phyloP scores from a whole-genome alignment of 768 basidiomycete genomes.

The Lactifluus echinatus region DNA sequence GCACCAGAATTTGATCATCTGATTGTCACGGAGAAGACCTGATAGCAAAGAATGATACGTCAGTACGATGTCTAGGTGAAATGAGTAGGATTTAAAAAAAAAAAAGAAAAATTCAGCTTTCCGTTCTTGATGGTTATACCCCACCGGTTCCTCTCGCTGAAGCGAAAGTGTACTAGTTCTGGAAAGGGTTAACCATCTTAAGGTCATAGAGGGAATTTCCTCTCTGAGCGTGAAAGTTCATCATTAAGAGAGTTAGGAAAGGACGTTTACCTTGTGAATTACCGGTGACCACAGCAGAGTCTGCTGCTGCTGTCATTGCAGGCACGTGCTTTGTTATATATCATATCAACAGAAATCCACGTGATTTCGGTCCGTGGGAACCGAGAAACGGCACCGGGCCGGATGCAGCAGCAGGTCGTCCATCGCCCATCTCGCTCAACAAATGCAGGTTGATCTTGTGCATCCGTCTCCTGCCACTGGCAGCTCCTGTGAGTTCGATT shows the following conservation, averaged over 20 bases:
- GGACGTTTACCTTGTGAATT: too few relatives aligned
- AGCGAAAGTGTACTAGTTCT: background rate
- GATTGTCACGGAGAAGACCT: background rate
- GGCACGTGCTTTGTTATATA: too few relatives aligned
- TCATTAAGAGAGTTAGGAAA: background rate
- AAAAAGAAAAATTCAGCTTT: conserved; percentile 6
- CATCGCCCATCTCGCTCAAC: too few relatives aligned
- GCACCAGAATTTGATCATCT: background rate
- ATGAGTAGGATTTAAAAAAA: background rate
- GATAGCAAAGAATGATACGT: background rate
- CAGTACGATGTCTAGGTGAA: background rate
- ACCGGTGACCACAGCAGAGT: too few relatives aligned
- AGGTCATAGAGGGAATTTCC: conserved; percentile 2
- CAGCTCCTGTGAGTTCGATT: background rate
- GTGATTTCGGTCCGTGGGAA: too few relatives aligned
- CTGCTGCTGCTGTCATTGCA: too few relatives aligned
- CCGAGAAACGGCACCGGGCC: too few relatives aligned
- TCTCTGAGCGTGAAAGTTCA: background rate
- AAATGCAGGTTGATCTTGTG: too few relatives aligned
- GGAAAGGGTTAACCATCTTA: conserved; percentile 5
- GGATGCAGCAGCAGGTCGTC: too few relatives aligned
- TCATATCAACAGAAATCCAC: background rate
- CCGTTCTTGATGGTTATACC: conserved; percentile 9
- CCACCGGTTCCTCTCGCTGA: conserved; percentile 9
- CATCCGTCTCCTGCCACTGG: too few relatives aligned